Conservation (phyloP, 345 rosid species). For the Diplotaxis tenuifolia region DNA sequence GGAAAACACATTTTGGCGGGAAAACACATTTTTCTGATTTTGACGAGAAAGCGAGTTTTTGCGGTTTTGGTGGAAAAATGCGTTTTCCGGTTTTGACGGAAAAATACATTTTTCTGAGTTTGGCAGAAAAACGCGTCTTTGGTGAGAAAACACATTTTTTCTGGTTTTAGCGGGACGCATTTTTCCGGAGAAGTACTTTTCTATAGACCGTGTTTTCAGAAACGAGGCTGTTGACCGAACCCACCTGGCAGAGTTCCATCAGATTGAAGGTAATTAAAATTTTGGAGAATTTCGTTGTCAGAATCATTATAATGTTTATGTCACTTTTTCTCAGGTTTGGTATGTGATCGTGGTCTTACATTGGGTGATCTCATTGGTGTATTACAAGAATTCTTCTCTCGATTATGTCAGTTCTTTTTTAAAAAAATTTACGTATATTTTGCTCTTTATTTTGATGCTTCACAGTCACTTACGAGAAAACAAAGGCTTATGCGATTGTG, state of each 20-base stretch:
- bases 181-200: conserved; percentile 92
- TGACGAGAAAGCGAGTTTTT: too few species aligned
- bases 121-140: too few species aligned
- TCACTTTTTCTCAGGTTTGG: conserved; percentile 58
- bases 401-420: conserved; percentile 55
- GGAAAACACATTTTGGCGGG: too few species aligned
- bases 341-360: conserved; percentile 92
- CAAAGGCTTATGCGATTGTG: conserved; percentile 9
- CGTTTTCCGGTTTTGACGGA: too few species aligned
- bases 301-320: background rate
- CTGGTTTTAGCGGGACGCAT: too few species aligned
- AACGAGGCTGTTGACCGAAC: conserved; percentile 96
- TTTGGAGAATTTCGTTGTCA: background rate
- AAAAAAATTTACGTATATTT: too few species aligned
- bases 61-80: too few species aligned
- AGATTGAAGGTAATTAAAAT: conserved; percentile 73
- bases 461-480: background rate
- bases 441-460: background rate
- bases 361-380: conserved; percentile 90
- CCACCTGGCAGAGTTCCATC: conserved; percentile 97
- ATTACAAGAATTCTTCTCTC: conserved; percentile 79
- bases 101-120: too few species aligned
- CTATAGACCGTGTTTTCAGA: conserved; percentile 96
- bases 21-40: too few species aligned
- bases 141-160: too few species aligned